Base-by-base conservation (phyloP, 2,329 filamentous ascomycete genomes). In the Bipolaris cookei region DNA sequence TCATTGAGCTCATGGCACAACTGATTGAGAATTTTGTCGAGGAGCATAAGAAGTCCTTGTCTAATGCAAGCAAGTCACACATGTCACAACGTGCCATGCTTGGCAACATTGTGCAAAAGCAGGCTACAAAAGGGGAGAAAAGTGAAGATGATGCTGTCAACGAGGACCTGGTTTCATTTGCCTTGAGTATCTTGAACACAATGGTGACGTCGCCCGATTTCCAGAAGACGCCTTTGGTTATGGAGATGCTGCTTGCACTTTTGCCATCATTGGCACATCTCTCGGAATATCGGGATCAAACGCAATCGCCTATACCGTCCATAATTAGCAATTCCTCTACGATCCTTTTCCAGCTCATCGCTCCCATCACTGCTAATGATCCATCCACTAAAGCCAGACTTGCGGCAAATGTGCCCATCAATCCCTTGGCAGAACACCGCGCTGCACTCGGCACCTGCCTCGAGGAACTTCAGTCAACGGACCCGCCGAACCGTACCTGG, bases 1-100 rank as follows among this genome's bases (percentile, higher is more conserved):
- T 90, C 6, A 76, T 92, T 1, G 83, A 86, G 43, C 80, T 92
- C 1, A 82, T 88, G 46, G 80, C 80, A 48, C 83, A 89, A 53
- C 81, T 92, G 0, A 72, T 92, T 1, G 73, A 76, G 4, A 70
- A 72, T 30, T 74, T 68, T 39, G 62, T 72, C 4, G 79, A 80
- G 14, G 79, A 81, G 30, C 73, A 79, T 6, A 75, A 77, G 3
- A 74, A 78, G 0, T 65, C 52, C 83, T 86, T 35, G 73, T 83
- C 18, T 67, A 54, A 51, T 56, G 3, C 47, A 49, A 21, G 14
- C 6, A 61, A 64, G 13, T 35, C 60, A 6, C 61, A 57, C 0
- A 69, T 56, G 32, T 64, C 69, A 2, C 75, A 61, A 44, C 69
- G 70, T 34, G 60, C 65, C 10, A 70, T 62, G 43, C 45, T 78